A percentile compares a stretch with the other conserved stretches of the same genome.
Conservation (phyloP, 352 stramenopile genomes). For the Globisporangium heterothallicum region DNA sequence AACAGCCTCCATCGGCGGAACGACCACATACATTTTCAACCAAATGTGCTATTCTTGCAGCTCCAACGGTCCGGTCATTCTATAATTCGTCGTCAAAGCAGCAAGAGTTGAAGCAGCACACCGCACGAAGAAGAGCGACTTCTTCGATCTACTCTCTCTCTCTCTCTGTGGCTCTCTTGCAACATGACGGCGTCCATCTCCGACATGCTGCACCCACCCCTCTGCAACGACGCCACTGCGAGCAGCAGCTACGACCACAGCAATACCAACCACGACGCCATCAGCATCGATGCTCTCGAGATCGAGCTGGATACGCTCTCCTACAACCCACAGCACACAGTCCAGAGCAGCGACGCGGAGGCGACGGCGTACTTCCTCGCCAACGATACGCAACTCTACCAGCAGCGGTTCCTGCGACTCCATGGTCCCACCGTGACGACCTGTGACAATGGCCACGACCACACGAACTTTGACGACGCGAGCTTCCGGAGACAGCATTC, state of each 20-base stretch:
- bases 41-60: neutral
- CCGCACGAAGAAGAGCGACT: neutral
- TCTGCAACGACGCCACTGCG: neutral
- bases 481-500: conserved; percentile 8
- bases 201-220: neutral
- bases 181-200: conserved; percentile 1
- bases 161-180: neutral
- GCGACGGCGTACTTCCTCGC: conserved; percentile 12
- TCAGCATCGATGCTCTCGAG: conserved; percentile 8
- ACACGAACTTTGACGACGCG: conserved; percentile 14
- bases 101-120: neutral
- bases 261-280: neutral
- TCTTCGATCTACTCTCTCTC: neutral
- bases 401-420: conserved; percentile 6
- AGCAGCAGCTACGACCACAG: neutral
- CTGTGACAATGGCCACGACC: conserved; percentile 17
- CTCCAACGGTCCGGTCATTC: neutral
- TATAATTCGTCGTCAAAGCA: neutral
- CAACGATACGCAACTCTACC: conserved; percentile 2
- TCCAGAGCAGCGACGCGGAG: conserved; percentile 12
- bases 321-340: conserved; percentile 7
- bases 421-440: conserved; percentile 11
- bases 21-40: neutral
- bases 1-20: conserved; percentile 10
- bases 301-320: conserved; percentile 1